A percentile compares a stretch with the other conserved stretches of the same genome.
Conservation (phyloP, 1,284 basidiomycete genomes). For the Leccinum pachyderme region DNA sequence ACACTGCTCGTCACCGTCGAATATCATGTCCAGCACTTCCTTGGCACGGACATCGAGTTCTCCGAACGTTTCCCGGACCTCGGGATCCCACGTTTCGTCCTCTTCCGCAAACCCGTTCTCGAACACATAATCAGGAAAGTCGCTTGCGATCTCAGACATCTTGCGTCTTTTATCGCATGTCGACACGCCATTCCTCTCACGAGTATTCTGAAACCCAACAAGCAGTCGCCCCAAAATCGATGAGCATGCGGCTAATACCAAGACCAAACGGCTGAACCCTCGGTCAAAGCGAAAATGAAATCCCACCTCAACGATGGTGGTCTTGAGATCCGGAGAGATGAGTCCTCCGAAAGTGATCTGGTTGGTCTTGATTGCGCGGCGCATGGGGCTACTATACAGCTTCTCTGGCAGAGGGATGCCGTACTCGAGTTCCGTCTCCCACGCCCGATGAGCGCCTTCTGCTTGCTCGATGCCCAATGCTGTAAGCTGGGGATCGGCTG, state of each 20-base stretch:
- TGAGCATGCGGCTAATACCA: neutral
- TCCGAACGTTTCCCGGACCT: slow-evolving; percentile 60
- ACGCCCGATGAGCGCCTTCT: slow-evolving; percentile 48
- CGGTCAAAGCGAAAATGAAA: neutral
- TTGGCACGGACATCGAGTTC: slow-evolving; percentile 56
- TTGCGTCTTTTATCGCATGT: slow-evolving; percentile 70
- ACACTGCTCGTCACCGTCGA: slow-evolving; percentile 54
- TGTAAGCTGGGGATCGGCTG: slow-evolving; percentile 78
- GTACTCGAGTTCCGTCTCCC: slow-evolving; percentile 53
- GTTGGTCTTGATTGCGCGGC: slow-evolving; percentile 69
- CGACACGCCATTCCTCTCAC: slow-evolving; percentile 68
- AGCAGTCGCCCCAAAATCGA: neutral
- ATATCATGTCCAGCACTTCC: slow-evolving; percentile 64
- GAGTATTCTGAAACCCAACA: slow-evolving; percentile 45
- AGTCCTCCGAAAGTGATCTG: slow-evolving; percentile 55
- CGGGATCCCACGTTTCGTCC: slow-evolving; percentile 66
- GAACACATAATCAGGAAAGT: slow-evolving; percentile 65
- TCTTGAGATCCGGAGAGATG: slow-evolving; percentile 29
- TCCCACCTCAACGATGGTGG: slow-evolving; percentile 52
- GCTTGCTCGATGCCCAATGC: slow-evolving; percentile 67
- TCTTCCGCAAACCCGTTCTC: slow-evolving; percentile 72
- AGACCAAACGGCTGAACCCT: neutral
- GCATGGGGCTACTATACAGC: slow-evolving; percentile 73
- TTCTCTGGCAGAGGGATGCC: slow-evolving; percentile 61
- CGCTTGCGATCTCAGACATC: slow-evolving; percentile 49